phyloP scores from a whole-genome alignment of 306 rosid genomes.

The Biancaea sappan region DNA sequence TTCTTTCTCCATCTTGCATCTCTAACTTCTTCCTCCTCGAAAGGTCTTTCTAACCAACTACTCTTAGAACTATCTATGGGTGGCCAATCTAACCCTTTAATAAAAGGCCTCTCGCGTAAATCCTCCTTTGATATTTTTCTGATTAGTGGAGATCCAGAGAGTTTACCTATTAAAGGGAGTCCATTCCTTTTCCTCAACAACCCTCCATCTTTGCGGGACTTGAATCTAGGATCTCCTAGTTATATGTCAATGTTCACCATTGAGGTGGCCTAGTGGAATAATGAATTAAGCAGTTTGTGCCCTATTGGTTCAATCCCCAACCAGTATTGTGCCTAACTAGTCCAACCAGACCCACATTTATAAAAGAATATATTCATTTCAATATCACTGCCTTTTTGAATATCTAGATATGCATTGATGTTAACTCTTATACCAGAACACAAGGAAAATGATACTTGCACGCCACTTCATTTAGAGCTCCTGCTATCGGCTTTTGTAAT shows the following conservation, averaged over 20 bases:
- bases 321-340: not conserved
- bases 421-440: not conserved
- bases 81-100: too few species aligned
- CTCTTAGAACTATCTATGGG: too few species aligned
- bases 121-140: too few species aligned
- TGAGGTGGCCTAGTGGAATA: not conserved
- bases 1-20: too few species aligned
- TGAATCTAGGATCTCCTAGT: conserved; percentile 13
- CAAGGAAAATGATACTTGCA: not conserved
- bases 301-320: not conserved
- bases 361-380: not conserved
- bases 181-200: not conserved
- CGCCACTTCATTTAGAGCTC: not conserved
- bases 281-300: not conserved
- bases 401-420: not conserved
- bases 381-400: not conserved
- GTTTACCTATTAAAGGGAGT: not conserved
- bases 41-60: too few species aligned
- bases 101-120: too few species aligned
- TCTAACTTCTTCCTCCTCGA: too few species aligned
- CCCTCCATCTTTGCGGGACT: not conserved
- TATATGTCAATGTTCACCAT: not conserved
- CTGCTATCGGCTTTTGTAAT: not conserved
- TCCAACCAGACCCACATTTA: not conserved
- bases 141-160: not conserved